phyloP scores from a whole-genome alignment of 2,329 filamentous ascomycete species.

The Aureobasidium sp. region DNA sequence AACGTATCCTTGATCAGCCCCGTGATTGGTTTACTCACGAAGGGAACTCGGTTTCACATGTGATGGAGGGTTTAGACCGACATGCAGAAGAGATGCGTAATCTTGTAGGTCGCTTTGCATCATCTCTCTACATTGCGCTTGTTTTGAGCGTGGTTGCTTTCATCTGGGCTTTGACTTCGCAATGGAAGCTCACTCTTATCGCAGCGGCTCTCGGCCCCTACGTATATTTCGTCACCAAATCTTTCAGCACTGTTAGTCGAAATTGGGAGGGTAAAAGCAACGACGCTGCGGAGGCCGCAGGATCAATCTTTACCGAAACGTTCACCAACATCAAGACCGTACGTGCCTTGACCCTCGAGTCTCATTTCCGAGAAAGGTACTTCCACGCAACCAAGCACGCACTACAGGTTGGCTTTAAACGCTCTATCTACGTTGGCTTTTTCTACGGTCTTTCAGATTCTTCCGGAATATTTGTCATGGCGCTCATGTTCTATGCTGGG shows the following conservation, averaged over 20 bases:
- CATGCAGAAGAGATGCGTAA: conserved; percentile 84
- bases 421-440: conserved; percentile 58
- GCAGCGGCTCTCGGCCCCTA: conserved; percentile 60
- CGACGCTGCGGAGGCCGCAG: conserved; percentile 51
- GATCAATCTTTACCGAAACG: conserved; percentile 61
- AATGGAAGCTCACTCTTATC: conserved; percentile 76
- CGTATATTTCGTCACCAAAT: conserved; percentile 56
- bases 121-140: conserved; percentile 57
- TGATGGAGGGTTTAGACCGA: conserved; percentile 67
- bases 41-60: conserved; percentile 52
- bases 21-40: conserved; percentile 68
- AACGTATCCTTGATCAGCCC: conserved; percentile 65
- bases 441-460: conserved; percentile 74
- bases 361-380: conserved; percentile 61
- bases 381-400: conserved; percentile 42
- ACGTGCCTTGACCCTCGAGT: conserved; percentile 64
- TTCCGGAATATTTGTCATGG: conserved; percentile 61
- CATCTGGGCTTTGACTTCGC: conserved; percentile 63
- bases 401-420: conserved; percentile 54
- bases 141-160: conserved; percentile 63
- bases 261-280: conserved; percentile 67
- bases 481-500: conserved; percentile 79
- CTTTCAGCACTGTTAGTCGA: conserved; percentile 56
- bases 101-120: conserved; percentile 68
- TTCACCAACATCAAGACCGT: conserved; percentile 75